Conservation (phyloP, 345 rosid species). For the Gossypium rotundifolium region DNA sequence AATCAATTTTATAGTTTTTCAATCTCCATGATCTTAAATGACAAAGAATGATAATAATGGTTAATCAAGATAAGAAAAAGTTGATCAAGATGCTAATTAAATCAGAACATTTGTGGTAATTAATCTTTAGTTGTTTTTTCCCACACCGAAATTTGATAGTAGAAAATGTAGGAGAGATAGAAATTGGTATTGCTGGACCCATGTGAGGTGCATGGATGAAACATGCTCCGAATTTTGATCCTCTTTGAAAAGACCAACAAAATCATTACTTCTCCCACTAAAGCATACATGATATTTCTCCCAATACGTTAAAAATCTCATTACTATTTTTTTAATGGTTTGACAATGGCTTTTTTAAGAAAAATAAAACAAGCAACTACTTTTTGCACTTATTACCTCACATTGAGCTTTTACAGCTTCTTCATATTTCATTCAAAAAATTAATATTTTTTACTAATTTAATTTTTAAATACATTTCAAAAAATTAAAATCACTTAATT, state of each 20-base stretch:
- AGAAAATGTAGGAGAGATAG: slow-evolving; percentile 6
- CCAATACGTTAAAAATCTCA: neutral
- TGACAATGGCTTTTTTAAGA: neutral
- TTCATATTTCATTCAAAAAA: too few relatives aligned
- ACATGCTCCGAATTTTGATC: slow-evolving; percentile 42
- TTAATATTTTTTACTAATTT: too few relatives aligned
- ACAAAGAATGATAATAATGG: neutral
- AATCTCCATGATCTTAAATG: neutral
- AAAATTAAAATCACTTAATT: too few relatives aligned
- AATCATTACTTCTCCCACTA: slow-evolving; percentile 61
- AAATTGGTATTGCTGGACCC: slow-evolving; percentile 24
- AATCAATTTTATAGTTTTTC: too few relatives aligned
- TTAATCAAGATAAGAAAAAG: neutral
- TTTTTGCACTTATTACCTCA: neutral
- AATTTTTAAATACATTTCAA: too few relatives aligned
- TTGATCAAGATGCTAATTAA: neutral
- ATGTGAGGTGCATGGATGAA: slow-evolving; percentile 40
- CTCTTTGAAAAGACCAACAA: slow-evolving; percentile 39
- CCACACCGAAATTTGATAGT: neutral
- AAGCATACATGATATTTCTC: neutral
- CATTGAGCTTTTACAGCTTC: too few relatives aligned
- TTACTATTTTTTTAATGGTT: slow-evolving; percentile 5
- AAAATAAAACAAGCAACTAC: slow-evolving; percentile 15
- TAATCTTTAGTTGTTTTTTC: too few relatives aligned
- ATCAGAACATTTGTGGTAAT: too few relatives aligned